phyloP scores from a whole-genome alignment of 805 yeast genomes.

The Candida vaughaniae region DNA sequence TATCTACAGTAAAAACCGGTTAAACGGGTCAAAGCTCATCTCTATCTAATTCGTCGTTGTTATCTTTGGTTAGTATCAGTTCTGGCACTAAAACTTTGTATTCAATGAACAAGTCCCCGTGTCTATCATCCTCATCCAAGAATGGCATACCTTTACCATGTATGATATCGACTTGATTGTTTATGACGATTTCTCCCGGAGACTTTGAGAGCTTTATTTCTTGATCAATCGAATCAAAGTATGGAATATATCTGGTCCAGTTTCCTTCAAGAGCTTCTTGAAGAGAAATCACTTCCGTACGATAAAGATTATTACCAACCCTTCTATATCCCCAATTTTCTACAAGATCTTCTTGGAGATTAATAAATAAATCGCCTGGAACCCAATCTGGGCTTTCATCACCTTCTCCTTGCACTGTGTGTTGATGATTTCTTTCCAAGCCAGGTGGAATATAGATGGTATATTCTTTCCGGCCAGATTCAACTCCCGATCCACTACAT shows the following conservation, averaged over 20 bases:
- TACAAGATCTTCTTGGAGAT: conserved; percentile 51
- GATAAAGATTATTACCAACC: conserved; percentile 66
- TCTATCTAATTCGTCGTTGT: no score
- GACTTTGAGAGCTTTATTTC: conserved; percentile 47
- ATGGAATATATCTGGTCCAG: conserved; percentile 70
- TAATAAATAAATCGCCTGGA: conserved; percentile 77
- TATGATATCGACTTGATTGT: conserved; percentile 73
- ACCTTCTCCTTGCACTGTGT: conserved; percentile 70
- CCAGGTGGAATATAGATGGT: conserved; percentile 71
- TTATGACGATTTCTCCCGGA: conserved; percentile 49
- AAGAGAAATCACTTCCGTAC: conserved; percentile 75
- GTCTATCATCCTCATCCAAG: conserved; percentile 29
- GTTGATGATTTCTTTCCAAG: conserved; percentile 55
- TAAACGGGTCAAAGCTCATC: no score
- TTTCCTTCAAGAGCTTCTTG: conserved; percentile 76
- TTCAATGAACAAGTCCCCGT: conserved; percentile 51
- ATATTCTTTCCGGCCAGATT: conserved; percentile 54
- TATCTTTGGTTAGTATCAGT: no score
- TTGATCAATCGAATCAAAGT: conserved; percentile 60
- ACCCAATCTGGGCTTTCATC: conserved; percentile 80
- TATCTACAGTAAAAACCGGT: no score
- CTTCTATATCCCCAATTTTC: conserved; percentile 84
- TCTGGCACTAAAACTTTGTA: conserved; percentile 43
- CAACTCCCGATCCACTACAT: conserved; percentile 73
- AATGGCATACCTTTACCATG: conserved; percentile 87